These are phyloP conservation scores for Monosporascus sp. DNA, from an alignment of 2,329 filamentous ascomycete species.

Conservation along the genomic window DNA sequence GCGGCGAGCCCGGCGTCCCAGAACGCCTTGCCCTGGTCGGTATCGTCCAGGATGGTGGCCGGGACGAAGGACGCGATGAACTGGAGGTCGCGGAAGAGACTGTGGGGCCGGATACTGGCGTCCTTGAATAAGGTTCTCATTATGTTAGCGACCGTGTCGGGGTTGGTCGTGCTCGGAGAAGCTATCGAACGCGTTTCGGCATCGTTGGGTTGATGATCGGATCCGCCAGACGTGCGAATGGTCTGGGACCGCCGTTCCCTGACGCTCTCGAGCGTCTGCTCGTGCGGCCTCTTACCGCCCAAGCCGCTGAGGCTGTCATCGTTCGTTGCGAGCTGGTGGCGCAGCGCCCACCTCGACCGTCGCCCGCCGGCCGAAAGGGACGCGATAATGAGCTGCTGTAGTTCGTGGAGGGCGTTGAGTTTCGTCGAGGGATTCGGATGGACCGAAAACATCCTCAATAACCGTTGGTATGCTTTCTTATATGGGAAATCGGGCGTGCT, in stretches of 20 bases:
- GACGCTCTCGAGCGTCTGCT: slow-evolving; percentile 65
- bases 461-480: slow-evolving; percentile 68
- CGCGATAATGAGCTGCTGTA: slow-evolving; percentile 75
- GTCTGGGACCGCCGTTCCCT: slow-evolving; percentile 62
- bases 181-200: slow-evolving; percentile 44
- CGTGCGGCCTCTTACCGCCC: slow-evolving; percentile 44
- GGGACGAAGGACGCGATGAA: slow-evolving; percentile 65
- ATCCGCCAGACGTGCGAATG: slow-evolving; percentile 33
- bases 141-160: slow-evolving; percentile 61
- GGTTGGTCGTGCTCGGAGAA: slow-evolving; percentile 47
- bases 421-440: slow-evolving; percentile 86
- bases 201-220: slow-evolving; percentile 35
- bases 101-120: slow-evolving; percentile 66
- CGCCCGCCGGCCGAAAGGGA: slow-evolving; percentile 58
- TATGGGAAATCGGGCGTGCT: slow-evolving; percentile 65
- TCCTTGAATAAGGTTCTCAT: slow-evolving; percentile 64
- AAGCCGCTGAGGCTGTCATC: slow-evolving; percentile 27
- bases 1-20: slow-evolving; percentile 86
- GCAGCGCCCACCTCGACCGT: slow-evolving; percentile 29
- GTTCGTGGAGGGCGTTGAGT: slow-evolving; percentile 73
- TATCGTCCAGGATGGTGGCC: slow-evolving; percentile 53
- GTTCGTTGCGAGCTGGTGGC: slow-evolving; percentile 33
- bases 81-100: slow-evolving; percentile 75
- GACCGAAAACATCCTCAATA: slow-evolving; percentile 82
- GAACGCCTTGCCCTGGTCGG: slow-evolving; percentile 71